phyloP scores from a whole-genome alignment of 805 yeast species.

The Yamadazyma sp. region DNA sequence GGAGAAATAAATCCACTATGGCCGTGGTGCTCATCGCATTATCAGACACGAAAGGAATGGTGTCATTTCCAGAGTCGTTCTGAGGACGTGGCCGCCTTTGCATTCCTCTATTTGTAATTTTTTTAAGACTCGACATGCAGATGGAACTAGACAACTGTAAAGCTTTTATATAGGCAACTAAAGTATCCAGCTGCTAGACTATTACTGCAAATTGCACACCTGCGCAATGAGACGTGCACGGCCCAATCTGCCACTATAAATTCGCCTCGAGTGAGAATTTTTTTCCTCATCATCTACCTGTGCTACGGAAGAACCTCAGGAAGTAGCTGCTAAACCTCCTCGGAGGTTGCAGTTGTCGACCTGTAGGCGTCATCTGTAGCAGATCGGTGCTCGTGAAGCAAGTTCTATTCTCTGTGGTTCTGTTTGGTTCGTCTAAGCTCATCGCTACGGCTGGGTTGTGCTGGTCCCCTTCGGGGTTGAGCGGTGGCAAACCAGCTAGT shows the following conservation, averaged over 20 bases:
- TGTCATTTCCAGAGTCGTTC: constrained; percentile 14
- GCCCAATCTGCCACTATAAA: constrained; percentile 5
- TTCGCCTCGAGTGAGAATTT: constrained; percentile 2
- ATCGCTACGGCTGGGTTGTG: constrained; percentile 6
- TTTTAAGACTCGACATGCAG: constrained; percentile 5
- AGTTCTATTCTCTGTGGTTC: constrained; percentile 29
- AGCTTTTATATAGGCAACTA: no score
- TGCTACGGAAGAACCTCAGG: constrained; percentile 44
- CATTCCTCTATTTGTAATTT: neutral
- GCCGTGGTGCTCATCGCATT: constrained; percentile 33
- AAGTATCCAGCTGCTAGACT: no score
- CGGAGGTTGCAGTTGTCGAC: constrained; percentile 29
- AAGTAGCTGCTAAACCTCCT: constrained; percentile 4
- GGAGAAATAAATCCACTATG: constrained; percentile 37
- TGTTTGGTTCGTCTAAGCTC: neutral
- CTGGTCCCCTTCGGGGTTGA: constrained; percentile 55
- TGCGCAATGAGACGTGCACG: constrained; percentile 5
- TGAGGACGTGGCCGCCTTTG: constrained; percentile 6
- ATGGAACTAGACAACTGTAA: no score
- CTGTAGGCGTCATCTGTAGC: constrained; percentile 44
- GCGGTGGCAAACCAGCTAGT: constrained; percentile 35
- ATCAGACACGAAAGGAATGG: constrained; percentile 35
- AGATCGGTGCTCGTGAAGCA: constrained; percentile 78
- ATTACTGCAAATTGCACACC: no score
- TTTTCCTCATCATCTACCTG: constrained; percentile 43